These are phyloP conservation scores for Cytospora leucostoma DNA, from an alignment of 2,329 filamentous ascomycete species.

Conservation along the genomic window DNA sequence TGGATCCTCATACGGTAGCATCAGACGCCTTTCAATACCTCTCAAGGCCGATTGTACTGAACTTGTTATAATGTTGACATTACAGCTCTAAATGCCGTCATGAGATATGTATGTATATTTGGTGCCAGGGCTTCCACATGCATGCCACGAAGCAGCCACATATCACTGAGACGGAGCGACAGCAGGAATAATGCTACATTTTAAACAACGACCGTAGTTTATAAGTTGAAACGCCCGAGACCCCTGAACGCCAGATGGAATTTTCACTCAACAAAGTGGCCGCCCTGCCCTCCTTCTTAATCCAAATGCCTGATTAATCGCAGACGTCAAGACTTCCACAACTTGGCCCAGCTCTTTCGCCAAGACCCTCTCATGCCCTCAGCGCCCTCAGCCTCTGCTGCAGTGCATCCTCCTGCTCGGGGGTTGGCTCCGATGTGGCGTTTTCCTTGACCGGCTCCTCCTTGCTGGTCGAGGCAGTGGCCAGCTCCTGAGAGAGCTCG, in stretches of 20 bases:
- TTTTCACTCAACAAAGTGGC: neutral
- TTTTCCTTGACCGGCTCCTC: conserved; percentile 57
- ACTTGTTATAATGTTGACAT: no score
- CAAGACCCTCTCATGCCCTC: conserved; percentile 44
- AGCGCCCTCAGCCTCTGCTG: conserved; percentile 61
- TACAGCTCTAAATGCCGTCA: no score
- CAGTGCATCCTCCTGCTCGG: conserved; percentile 77
- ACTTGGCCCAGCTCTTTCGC: neutral
- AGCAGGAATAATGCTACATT: neutral
- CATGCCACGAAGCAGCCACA: neutral
- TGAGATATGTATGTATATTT: no score
- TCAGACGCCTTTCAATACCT: no score
- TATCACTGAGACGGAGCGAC: neutral
- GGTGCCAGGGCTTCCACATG: no score
- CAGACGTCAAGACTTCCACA: neutral
- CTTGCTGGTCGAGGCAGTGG: conserved; percentile 55
- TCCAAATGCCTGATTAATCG: neutral
- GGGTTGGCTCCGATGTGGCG: conserved; percentile 65
- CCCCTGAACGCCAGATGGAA: conserved; percentile 24
- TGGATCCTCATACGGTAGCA: no score
- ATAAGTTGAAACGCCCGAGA: conserved; percentile 12
- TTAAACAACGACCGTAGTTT: neutral
- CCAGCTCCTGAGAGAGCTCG: conserved; percentile 76
- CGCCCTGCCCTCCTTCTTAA: neutral
- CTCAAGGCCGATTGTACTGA: no score